Base-by-base conservation (phyloP, 768 basidiomycete species). In the Guyanaporus albipodus region DNA sequence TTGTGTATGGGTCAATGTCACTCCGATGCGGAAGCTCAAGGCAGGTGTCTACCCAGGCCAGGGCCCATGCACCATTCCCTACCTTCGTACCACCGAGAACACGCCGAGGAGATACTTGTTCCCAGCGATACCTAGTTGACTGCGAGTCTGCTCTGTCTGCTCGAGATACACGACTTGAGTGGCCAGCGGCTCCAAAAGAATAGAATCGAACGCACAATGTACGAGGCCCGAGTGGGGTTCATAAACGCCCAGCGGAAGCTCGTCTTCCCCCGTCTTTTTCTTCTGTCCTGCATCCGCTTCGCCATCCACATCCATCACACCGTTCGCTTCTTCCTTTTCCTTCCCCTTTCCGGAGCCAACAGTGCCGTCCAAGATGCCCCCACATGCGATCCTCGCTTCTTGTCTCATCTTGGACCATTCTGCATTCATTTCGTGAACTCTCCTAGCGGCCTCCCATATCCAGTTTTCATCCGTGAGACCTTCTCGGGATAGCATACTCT, bases 381-480 rank as follows among this genome's bases (percentile, higher is more conserved):
- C 77, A 17, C 74, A 76, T 41, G 71, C 70, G 45, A 70, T 77
- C 55, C 82, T 59, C 15, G 73, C 70, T 41, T 81, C 78, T 54
- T 65, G 71, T 51, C 88, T 70, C 60, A 78, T 76, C 59, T 72
- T 76, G 21, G 70, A 54, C 82, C 82, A 89, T 53, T 81, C 81
- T 23, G 76, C 70, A 39, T 83, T 84, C 34, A 82, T 72, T 36
- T 87, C 82, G 5, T 69, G 56, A 2, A 83, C 81, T 27, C 85
- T 75, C 55, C 70, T 73, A 1, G 92, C 86, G 50, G 83, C 83
- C 67, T 85, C 77, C 59, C 67, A 74, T 88, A 97, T 94, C 93
- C 93, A 98, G 60, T 95, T 95, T 56, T 93, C 87, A 60, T 82
- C 85, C 28, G 78, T 83, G 9, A 95, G 78, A 1, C 91, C 89